phyloP scores from a whole-genome alignment of 805 yeast genomes.

The Wickerhamomyces chaumierensis region DNA sequence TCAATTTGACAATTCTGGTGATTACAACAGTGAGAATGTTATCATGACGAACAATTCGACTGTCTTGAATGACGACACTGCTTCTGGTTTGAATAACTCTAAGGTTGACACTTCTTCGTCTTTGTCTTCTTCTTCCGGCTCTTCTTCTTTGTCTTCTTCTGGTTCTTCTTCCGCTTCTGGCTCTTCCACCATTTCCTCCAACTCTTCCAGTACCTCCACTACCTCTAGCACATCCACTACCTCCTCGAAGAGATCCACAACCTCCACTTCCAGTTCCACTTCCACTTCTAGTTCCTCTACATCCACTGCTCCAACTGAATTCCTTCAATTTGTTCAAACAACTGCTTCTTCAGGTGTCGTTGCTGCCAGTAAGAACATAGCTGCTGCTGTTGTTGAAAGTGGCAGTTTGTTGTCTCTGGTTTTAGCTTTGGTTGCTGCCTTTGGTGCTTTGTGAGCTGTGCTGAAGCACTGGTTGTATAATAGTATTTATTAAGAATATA shows the following conservation, averaged over 20 bases:
- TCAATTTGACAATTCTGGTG: slow-evolving; percentile 37
- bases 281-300: slow-evolving; percentile 1
- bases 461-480: too few relatives aligned
- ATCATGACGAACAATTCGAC: slow-evolving; percentile 54
- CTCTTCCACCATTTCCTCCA: too few relatives aligned
- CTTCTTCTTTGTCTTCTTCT: neutral
- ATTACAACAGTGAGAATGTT: slow-evolving; percentile 38
- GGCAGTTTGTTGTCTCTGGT: neutral
- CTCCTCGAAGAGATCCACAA: too few relatives aligned
- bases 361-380: neutral
- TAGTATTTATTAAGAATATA: neutral
- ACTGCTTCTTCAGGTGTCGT: slow-evolving; percentile 1
- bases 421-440: neutral
- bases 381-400: neutral
- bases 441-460: slow-evolving; percentile 1
- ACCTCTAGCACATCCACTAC: neutral
- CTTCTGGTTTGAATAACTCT: slow-evolving; percentile 62
- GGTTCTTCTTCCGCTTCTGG: neutral
- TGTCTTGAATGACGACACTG: slow-evolving; percentile 45
- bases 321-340: slow-evolving; percentile 1
- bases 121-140: neutral
- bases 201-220: neutral
- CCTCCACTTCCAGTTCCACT: slow-evolving; percentile 2
- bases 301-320: slow-evolving; percentile 1
- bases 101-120: neutral